These are phyloP conservation scores for Mycena belliarum DNA, from an alignment of 768 basidiomycete species.

Conservation along the genomic window DNA sequence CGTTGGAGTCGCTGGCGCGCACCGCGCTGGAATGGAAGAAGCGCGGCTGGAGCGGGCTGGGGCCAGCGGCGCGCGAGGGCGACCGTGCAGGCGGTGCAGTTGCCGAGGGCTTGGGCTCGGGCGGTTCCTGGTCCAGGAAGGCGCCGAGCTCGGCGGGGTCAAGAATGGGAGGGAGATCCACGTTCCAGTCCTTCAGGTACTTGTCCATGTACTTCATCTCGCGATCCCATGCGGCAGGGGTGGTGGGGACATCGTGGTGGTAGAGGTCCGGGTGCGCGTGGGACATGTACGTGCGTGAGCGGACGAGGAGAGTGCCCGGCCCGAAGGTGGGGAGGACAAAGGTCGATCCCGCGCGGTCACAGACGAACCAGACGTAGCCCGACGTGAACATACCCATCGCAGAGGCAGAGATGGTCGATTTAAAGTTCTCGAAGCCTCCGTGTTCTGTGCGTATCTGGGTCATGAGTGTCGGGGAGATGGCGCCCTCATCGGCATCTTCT, in stretches of 20 bases:
- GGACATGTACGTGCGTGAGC: slow-evolving; percentile 48
- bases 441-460: slow-evolving; percentile 48
- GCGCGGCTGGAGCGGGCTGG: not conserved
- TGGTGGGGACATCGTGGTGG: not conserved
- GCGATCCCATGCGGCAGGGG: slow-evolving; percentile 13
- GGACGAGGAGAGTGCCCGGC: slow-evolving; percentile 82
- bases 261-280: slow-evolving; percentile 2
- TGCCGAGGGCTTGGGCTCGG: not conserved
- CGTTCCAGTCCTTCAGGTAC: slow-evolving; percentile 15
- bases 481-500: slow-evolving; percentile 35
- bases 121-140: not conserved
- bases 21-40: slow-evolving; percentile 16
- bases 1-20: not conserved
- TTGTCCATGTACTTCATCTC: slow-evolving; percentile 8
- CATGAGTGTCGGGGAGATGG: slow-evolving; percentile 36
- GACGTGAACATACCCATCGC: slow-evolving; percentile 76
- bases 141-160: not conserved
- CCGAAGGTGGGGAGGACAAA: slow-evolving; percentile 88
- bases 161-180: not conserved
- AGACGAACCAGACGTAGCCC: slow-evolving; percentile 89
- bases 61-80: not conserved
- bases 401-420: slow-evolving; percentile 75
- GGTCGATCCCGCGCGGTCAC: slow-evolving; percentile 56
- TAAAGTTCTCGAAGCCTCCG: slow-evolving; percentile 65
- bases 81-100: too few species aligned